Conservation (phyloP, 2,329 filamentous ascomycete genomes). For the Fusarium dimerum region DNA sequence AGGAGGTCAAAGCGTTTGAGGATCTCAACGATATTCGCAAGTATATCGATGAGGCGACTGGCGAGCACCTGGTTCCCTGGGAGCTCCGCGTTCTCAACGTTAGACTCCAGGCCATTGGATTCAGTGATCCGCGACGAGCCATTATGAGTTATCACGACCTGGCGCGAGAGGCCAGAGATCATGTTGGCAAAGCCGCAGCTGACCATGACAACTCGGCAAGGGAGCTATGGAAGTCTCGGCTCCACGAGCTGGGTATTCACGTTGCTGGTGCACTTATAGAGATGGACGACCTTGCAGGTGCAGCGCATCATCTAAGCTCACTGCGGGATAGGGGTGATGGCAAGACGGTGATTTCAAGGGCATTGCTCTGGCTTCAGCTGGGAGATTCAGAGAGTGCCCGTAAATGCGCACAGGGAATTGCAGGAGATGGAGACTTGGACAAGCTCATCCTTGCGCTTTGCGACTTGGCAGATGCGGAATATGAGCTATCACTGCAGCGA, state of each 20-base stretch:
- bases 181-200: conserved; percentile 50
- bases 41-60: conserved; percentile 57
- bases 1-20: conserved; percentile 65
- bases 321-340: conserved; percentile 46
- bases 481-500: conserved; percentile 59
- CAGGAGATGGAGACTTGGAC: conserved; percentile 38
- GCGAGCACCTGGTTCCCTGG: conserved; percentile 79
- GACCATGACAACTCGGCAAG: conserved; percentile 54
- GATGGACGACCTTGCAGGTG: conserved; percentile 85
- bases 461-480: conserved; percentile 77
- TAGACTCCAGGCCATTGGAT: conserved; percentile 81
- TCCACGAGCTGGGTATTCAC: conserved; percentile 73
- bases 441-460: conserved; percentile 67
- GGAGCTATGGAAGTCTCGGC: conserved; percentile 68
- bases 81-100: conserved; percentile 80
- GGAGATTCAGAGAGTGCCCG: conserved; percentile 74
- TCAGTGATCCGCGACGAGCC: conserved; percentile 78
- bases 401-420: conserved; percentile 44
- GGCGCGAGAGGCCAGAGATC: conserved; percentile 71
- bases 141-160: conserved; percentile 92
- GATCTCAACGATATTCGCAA: conserved; percentile 58
- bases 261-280: conserved; percentile 71
- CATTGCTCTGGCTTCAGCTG: conserved; percentile 74
- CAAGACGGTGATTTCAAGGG: conserved; percentile 50
- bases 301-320: conserved; percentile 68